Percentiles rank a stretch among this genome's conserved stretches.
Evolutionary conservation across 78 protist genomes (phyloP).

Genomic region (Emiliania huxleyi): DNA sequence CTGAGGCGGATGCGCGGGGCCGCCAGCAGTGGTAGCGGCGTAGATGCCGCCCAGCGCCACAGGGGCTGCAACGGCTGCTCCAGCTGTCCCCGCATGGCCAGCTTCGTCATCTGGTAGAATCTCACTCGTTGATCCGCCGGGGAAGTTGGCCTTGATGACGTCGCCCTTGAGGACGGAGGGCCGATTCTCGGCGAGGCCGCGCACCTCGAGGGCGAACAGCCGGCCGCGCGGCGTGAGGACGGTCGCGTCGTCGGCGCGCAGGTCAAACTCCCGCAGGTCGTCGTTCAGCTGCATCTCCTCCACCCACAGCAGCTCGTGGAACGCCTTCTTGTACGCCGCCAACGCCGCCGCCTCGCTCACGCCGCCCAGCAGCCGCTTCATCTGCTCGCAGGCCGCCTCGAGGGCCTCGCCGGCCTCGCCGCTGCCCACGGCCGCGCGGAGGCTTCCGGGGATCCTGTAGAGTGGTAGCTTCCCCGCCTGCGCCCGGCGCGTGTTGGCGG

Average conservation of each 20-base stretch:
- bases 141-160: neutral
- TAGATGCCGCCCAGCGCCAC: too few species aligned
- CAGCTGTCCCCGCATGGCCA: too few species aligned
- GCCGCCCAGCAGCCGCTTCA: neutral
- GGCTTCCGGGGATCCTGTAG: neutral
- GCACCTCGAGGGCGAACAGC: neutral
- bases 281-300: slow-evolving; percentile 8
- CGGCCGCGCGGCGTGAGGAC: neutral
- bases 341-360: neutral
- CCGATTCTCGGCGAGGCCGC: slow-evolving; percentile 22
- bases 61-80: too few species aligned
- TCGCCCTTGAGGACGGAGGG: slow-evolving; percentile 2
- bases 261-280: slow-evolving; percentile 15
- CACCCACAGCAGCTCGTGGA: neutral
- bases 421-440: neutral
- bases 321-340: neutral
- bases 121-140: too few species aligned
- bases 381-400: too few species aligned
- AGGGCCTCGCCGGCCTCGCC: too few species aligned
- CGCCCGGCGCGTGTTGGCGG: neutral
- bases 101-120: too few species aligned
- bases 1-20: too few species aligned
- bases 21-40: too few species aligned
- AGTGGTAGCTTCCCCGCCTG: neutral
- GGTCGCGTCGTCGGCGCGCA: neutral